Percentiles rank a stretch among this genome's conserved stretches.
These are phyloP conservation scores for Leccinum olivaceopallidum DNA, from an alignment of 768 basidiomycete genomes.

Conservation along the genomic window DNA sequence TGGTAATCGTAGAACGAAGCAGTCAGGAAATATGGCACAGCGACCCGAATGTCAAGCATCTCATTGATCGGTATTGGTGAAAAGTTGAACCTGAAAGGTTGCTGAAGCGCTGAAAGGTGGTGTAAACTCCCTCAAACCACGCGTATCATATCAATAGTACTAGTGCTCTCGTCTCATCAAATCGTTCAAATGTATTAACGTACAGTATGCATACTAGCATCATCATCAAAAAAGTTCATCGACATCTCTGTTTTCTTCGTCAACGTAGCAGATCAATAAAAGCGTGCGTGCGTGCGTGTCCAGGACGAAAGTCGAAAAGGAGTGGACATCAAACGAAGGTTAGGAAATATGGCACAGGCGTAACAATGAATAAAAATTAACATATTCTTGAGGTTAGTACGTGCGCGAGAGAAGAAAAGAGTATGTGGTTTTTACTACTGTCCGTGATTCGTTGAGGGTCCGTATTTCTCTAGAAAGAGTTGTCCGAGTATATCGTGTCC, in stretches of 20 bases:
- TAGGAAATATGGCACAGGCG: background rate
- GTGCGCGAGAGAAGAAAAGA: background rate
- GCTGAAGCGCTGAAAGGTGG: too few species aligned
- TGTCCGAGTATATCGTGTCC: conserved; percentile 22
- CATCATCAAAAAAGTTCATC: background rate
- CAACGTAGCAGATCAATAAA: background rate
- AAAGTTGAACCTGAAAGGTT: too few species aligned
- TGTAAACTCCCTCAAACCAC: too few species aligned
- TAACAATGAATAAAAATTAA: background rate
- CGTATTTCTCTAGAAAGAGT: conserved; percentile 19
- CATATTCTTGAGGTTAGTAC: background rate
- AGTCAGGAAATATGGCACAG: background rate
- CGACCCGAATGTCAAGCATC: too few species aligned
- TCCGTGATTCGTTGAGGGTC: conserved; percentile 23
- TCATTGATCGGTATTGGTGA: too few species aligned
- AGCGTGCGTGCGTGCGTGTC: background rate
- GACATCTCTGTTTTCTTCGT: background rate
- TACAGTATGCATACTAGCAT: background rate
- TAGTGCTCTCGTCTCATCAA: too few species aligned
- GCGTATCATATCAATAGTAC: too few species aligned
- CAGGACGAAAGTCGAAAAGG: background rate
- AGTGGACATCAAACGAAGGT: background rate
- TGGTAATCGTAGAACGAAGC: background rate
- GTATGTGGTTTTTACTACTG: conserved; percentile 4
- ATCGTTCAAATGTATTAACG: background rate